These are phyloP conservation scores for Mangifera indica DNA, from an alignment of 345 rosid genomes.

Conservation along the genomic window DNA sequence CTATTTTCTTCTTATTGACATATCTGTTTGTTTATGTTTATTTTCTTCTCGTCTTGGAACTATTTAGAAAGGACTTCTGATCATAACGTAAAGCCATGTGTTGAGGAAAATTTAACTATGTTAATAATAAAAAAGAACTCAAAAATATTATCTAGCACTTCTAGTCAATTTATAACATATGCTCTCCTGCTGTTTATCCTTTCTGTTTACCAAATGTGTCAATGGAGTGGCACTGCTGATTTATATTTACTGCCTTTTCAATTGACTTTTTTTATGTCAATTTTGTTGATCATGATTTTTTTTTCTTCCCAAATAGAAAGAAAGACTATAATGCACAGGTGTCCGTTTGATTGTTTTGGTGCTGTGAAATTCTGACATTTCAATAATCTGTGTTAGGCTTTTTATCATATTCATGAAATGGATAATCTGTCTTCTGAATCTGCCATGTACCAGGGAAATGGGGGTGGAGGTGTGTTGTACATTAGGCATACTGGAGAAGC, in stretches of 20 bases:
- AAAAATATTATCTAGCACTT: background rate
- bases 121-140: background rate
- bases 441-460: no score
- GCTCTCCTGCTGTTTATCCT: no score
- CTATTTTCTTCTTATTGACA: background rate
- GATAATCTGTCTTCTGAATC: conserved; percentile 8
- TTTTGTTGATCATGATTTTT: no score
- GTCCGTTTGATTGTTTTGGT: background rate
- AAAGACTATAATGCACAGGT: background rate
- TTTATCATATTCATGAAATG: conserved; percentile 1
- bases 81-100: background rate
- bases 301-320: no score
- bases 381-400: background rate
- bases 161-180: no score
- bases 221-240: no score
- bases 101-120: background rate
- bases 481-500: no score
- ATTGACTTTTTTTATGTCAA: no score
- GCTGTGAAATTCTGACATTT: background rate
- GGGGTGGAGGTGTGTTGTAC: no score
- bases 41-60: background rate
- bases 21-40: background rate
- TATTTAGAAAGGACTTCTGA: background rate
- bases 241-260: no score
- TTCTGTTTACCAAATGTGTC: no score